Evolutionary conservation across 495 filamentous ascomycete genomes (phyloP).

Genomic region (Podospora anserina): DNA sequence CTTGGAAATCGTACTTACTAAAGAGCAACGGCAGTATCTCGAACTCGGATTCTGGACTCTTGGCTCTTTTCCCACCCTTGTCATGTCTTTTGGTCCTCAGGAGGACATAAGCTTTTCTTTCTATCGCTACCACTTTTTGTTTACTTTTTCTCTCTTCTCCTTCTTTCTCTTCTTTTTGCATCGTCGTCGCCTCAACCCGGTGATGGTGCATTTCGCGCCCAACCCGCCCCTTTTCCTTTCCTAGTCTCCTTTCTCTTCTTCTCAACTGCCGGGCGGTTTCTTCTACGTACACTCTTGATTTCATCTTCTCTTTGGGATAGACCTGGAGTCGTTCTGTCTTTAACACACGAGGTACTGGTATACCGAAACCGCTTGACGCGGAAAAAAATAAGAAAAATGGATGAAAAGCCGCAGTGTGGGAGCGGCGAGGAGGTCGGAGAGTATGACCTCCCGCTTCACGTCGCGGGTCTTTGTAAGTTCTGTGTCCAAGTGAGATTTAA

Average conservation of each 20-base stretch:
- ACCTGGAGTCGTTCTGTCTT: conserved; percentile 18
- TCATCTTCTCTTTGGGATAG: conserved; percentile 11
- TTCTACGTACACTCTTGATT: conserved; percentile 11
- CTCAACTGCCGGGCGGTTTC: conserved; percentile 31
- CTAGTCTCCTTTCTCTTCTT: conserved; percentile 15
- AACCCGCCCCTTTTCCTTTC: conserved; percentile 12
- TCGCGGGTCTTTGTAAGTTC: conserved; percentile 50
- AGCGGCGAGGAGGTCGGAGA: conserved; percentile 40
- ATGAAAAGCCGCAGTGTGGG: conserved; percentile 45
- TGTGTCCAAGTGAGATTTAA: conserved; percentile 13
- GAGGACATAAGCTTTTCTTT: conserved; percentile 38
- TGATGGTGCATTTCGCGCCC: conserved; percentile 6
- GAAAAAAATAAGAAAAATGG: conserved; percentile 8
- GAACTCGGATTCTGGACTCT: conserved; percentile 7
- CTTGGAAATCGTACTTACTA: conserved; percentile 20
- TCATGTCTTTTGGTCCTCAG: conserved; percentile 21
- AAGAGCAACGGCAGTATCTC: conserved; percentile 17
- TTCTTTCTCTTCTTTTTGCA: conserved; percentile 22
- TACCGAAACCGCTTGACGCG: neutral
- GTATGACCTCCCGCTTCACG: conserved; percentile 50
- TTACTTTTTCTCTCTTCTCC: conserved; percentile 23
- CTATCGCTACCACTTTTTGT: conserved; percentile 19
- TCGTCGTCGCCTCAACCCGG: conserved; percentile 15
- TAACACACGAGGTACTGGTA: neutral
- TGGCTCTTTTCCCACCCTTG: conserved; percentile 11